These are phyloP conservation scores for Aspergillus sojae DNA, from an alignment of 2,329 filamentous ascomycete species.

Conservation along the genomic window DNA sequence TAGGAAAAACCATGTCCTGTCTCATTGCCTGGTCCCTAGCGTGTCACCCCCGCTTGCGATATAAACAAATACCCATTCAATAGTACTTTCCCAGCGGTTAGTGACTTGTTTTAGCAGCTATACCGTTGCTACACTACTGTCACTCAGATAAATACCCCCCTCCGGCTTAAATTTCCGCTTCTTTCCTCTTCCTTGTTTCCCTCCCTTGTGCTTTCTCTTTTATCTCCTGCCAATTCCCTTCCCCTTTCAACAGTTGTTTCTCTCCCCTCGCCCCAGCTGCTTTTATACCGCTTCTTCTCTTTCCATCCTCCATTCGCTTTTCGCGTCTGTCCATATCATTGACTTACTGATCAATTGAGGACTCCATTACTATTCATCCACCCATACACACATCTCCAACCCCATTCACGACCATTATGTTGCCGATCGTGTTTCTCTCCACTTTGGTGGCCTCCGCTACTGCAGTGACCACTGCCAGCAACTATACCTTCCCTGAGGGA, in stretches of 20 bases:
- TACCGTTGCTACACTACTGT: constrained; percentile 4
- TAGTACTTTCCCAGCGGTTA: constrained; percentile 4
- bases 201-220: constrained; percentile 2
- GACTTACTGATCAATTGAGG: background rate
- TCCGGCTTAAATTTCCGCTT: constrained; percentile 5
- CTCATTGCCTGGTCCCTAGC: constrained; percentile 2
- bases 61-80: constrained; percentile 7
- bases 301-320: constrained; percentile 2
- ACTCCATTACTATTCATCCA: constrained; percentile 2
- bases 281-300: background rate
- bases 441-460: constrained; percentile 50
- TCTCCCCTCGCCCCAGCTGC: background rate
- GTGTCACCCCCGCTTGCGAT: constrained; percentile 5
- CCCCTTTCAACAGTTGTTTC: constrained; percentile 4
- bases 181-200: constrained; percentile 10
- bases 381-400: background rate
- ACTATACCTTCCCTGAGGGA: constrained; percentile 41
- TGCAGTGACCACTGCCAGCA: constrained; percentile 42
- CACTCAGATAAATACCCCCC: constrained; percentile 6
- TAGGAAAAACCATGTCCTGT: background rate
- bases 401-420: constrained; percentile 41
- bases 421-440: constrained; percentile 52
- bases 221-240: constrained; percentile 6
- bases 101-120: constrained; percentile 7
- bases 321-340: background rate